Evolutionary conservation across 495 filamentous ascomycete genomes (phyloP).

Genomic region (Aspergillus sparsus): DNA sequence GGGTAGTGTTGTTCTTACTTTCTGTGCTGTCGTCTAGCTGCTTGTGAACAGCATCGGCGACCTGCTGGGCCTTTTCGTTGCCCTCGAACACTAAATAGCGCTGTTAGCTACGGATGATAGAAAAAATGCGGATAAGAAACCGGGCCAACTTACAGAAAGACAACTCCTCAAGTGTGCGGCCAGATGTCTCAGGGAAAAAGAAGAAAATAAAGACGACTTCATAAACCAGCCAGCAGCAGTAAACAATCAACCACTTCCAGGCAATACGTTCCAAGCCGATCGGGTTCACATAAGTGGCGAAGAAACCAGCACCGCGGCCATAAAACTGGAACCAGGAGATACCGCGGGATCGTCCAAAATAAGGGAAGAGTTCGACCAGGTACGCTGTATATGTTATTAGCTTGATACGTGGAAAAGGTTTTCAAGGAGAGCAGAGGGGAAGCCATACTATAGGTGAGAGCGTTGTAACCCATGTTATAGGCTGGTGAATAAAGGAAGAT

Average conservation of each 20-base stretch:
- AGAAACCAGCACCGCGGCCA: conserved; percentile 54
- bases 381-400: conserved; percentile 40
- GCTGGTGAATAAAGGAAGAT: conserved; percentile 64
- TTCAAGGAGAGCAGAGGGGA: conserved; percentile 16
- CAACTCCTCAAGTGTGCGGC: conserved; percentile 63
- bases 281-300: conserved; percentile 66
- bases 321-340: conserved; percentile 66
- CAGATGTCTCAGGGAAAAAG: conserved; percentile 64
- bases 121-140: conserved; percentile 8
- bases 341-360: conserved; percentile 59
- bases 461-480: conserved; percentile 71
- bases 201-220: conserved; percentile 62
- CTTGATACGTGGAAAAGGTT: background rate
- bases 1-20: conserved; percentile 11
- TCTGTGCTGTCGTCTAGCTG: conserved; percentile 23
- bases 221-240: conserved; percentile 60
- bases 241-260: conserved; percentile 66
- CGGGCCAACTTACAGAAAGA: conserved; percentile 56
- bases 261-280: conserved; percentile 58
- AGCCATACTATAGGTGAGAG: conserved; percentile 61
- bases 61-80: conserved; percentile 46
- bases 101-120: background rate
- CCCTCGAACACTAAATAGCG: conserved; percentile 55
- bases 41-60: conserved; percentile 51
- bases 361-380: conserved; percentile 66